Evolutionary conservation across 768 basidiomycete genomes (phyloP).

Genomic region (Kondoa malvinella): DNA sequence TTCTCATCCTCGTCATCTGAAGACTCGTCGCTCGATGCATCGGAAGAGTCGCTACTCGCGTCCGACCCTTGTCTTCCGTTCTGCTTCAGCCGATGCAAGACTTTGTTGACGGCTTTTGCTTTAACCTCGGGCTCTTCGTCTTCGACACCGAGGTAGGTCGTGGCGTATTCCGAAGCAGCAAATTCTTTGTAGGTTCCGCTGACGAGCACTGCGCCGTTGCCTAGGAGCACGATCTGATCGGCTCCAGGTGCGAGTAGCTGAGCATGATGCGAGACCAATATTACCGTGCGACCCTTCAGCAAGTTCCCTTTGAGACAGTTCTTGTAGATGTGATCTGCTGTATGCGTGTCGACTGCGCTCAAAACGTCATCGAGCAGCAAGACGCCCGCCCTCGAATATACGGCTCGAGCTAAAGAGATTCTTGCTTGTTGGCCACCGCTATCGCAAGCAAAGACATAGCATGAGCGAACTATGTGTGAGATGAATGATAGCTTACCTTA

Average conservation of each 20-base stretch:
- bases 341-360: slow-evolving; percentile 42
- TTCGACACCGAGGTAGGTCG: slow-evolving; percentile 18
- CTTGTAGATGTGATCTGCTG: slow-evolving; percentile 37
- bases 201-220: slow-evolving; percentile 21
- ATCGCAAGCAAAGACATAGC: not conserved
- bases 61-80: not conserved
- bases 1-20: slow-evolving; percentile 16
- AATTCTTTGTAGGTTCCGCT: slow-evolving; percentile 14
- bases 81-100: slow-evolving; percentile 8
- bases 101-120: slow-evolving; percentile 13
- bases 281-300: slow-evolving; percentile 53
- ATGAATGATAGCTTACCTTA: not conserved
- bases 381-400: slow-evolving; percentile 2
- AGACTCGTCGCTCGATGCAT: slow-evolving; percentile 16
- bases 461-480: not conserved
- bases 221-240: slow-evolving; percentile 39
- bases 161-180: slow-evolving; percentile 20
- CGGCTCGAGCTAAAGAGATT: slow-evolving; percentile 34
- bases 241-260: slow-evolving; percentile 65
- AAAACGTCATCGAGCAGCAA: slow-evolving; percentile 15
- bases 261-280: slow-evolving; percentile 92
- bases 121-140: slow-evolving; percentile 7
- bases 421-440: slow-evolving; percentile 24
- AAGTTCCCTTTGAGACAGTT: slow-evolving; percentile 67
- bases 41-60: slow-evolving; percentile 15